Evolutionary conservation across 768 basidiomycete species (phyloP), one percentile per base, ranked within the genome.

Genomic region (Rhodotorula sphaerocarpa): DNA sequence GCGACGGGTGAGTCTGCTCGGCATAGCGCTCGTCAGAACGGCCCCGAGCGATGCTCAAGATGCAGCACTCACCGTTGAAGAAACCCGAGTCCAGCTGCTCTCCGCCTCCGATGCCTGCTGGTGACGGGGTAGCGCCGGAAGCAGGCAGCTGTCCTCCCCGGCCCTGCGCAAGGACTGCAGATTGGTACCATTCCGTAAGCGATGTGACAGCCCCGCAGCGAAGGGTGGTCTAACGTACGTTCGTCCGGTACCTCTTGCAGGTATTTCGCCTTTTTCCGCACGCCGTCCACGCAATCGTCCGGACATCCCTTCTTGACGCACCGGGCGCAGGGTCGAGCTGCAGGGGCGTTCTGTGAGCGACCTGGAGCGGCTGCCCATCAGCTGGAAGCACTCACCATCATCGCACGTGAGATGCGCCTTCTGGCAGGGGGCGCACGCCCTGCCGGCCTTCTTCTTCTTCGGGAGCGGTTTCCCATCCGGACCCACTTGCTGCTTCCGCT

Each of bases 361-460:
- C 18, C 14, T 44, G 0, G 21, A 43, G 31, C n/a, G 31, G 10
- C 27, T 16, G 21, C 31, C 31, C 39, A 16, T 23, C 16, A 23
- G 16, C 11, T 36, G 15, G 36, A 14, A 6, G 7, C 42, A 82
- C 88, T 74, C 73, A 95, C 93, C 84, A 73, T 96, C 93, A 75
- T 97, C 92, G 75, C 93, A 97, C n/a, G 93, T 97, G 69, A 97
- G 79, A 76, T 97, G 93, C 4, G 91, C 90, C 75, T 90, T 93
- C 77, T 96, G 92, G 75, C 93, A 97, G 70, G 90, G 88, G 66
- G 88, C 86, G 74, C 93, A 97, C 51, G 93, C 93, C 50, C 90
- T 83, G 71, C 82, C 88, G 0, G 90, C 90, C 76, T 92, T 91
- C 81, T 91, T 92, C 82, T 91, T 92, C 48, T 66, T 66, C 53